phyloP scores from a whole-genome alignment of 2,329 filamentous ascomycete genomes.

The Penicillium sp. region DNA sequence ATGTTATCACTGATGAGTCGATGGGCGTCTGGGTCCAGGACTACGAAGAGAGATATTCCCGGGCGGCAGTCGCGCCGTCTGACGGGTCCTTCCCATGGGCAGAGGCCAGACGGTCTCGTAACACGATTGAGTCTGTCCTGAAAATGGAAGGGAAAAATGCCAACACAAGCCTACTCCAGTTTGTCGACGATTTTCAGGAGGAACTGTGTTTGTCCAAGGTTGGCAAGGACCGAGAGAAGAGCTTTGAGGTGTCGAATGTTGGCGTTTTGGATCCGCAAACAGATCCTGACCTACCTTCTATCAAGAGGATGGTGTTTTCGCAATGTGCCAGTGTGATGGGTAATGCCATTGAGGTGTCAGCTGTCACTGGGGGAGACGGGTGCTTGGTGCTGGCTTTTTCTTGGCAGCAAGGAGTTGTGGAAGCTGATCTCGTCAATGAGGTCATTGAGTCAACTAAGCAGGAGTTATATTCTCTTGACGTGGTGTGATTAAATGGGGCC shows the following conservation, averaged over 20 bases:
- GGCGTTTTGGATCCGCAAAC: conserved; percentile 31
- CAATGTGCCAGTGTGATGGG: conserved; percentile 42
- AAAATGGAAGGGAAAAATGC: conserved; percentile 31
- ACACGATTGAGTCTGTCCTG: conserved; percentile 28
- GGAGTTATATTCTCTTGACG: conserved; percentile 12
- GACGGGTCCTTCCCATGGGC: conserved; percentile 30
- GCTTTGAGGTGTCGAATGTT: conserved; percentile 48
- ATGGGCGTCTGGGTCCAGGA: conserved; percentile 41
- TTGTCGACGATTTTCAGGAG: conserved; percentile 37
- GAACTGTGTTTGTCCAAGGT: conserved; percentile 36
- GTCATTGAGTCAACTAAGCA: conserved; percentile 16
- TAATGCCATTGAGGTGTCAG: conserved; percentile 37
- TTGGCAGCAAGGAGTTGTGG: conserved; percentile 41
- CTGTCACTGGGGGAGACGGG: conserved; percentile 45
- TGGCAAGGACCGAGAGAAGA: conserved; percentile 37
- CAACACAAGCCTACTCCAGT: conserved; percentile 38
- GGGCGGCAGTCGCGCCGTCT: conserved; percentile 12
- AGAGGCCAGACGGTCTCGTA: conserved; percentile 29
- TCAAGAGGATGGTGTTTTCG: conserved; percentile 45
- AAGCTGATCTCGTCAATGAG: conserved; percentile 21
- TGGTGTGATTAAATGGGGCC: background rate
- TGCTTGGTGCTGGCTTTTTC: conserved; percentile 40
- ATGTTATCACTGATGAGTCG: conserved; percentile 32
- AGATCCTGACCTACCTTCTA: conserved; percentile 18
- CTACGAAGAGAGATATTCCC: conserved; percentile 28